Base-by-base conservation (phyloP, 2,329 filamentous ascomycete genomes). In the Botryotinia narcissicola region DNA sequence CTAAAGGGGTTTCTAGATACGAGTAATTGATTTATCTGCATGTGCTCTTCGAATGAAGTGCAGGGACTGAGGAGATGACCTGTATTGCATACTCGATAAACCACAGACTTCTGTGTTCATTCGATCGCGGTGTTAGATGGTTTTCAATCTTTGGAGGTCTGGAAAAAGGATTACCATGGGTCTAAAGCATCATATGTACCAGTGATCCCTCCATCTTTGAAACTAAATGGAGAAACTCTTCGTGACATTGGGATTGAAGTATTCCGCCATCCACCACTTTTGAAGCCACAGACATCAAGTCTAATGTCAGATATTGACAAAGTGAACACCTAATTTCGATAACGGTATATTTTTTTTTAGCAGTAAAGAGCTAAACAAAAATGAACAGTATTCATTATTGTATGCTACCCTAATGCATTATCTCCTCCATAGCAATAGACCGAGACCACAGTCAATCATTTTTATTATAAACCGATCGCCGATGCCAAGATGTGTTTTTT, bases 61-160 rank as follows among this genome's bases (percentile, higher is more conserved):
- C 2, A n/a, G 25, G 7, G 22, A n/a, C 12, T 18, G 4, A n/a
- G n/a, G n/a, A 57, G 16, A 29, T 57, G 1, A 0, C 14, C n/a
- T 57, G 14, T 0, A 9, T 9, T 57, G 18, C n/a, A 18, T 0
- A 54, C n/a, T 29, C 1, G 4, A 54, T 7, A n/a, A 16, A n/a
- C 25, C 25, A 14, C 25, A 29, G n/a, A 18, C 14, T 32, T 29
- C 51, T 57, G 51, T 57, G 5, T 18, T 32, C 7, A 29, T 57
- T 32, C 51, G 5, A 57, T 18, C 2, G 8, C 12, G 51, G 14
- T 9, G 51, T 8, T n/a, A 29, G n/a, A 32, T 29, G 5, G 0
- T 29, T 3, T 0, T 32, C 6, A 29, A 18, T n/a, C 18, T 6
- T 18, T 57, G 51, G 1, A 57, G 51, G 1, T 29, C 51, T 29